phyloP scores from a whole-genome alignment of 2,329 filamentous ascomycete species.

The Ophiosphaerella narmari region DNA sequence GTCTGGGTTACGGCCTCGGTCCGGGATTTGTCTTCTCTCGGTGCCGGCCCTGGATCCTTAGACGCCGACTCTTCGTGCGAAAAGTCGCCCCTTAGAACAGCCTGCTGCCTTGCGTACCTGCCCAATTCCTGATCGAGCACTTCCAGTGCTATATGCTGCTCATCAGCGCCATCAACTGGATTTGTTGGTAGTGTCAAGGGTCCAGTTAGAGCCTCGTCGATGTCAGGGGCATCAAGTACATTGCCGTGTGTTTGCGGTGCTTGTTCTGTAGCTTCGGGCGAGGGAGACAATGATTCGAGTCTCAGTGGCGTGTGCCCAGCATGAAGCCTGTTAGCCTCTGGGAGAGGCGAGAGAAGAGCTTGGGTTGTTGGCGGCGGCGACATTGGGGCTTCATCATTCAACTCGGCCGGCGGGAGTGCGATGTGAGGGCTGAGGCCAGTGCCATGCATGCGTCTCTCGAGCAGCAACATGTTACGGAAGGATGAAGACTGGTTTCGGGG shows the following conservation, averaged over 20 bases:
- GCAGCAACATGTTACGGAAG: constrained; percentile 20
- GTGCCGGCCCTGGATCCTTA: neutral
- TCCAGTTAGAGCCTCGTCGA: constrained; percentile 32
- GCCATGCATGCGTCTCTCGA: constrained; percentile 29
- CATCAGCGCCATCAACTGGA: constrained; percentile 36
- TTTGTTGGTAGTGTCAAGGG: constrained; percentile 40
- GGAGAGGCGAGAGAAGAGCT: constrained; percentile 37
- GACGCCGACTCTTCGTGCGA: constrained; percentile 17
- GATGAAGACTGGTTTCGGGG: constrained; percentile 3
- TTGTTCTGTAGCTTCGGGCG: constrained; percentile 14
- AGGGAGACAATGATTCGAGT: constrained; percentile 22
- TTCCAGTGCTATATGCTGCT: constrained; percentile 34
- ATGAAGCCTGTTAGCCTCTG: constrained; percentile 39
- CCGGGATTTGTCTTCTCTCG: neutral
- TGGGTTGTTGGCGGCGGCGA: constrained; percentile 43
- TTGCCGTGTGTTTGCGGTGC: constrained; percentile 8
- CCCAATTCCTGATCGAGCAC: constrained; percentile 33
- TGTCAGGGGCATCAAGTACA: constrained; percentile 14
- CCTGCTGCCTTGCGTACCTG: constrained; percentile 29
- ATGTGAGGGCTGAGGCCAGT: constrained; percentile 29
- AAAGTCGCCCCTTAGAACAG: constrained; percentile 17
- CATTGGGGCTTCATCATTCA: constrained; percentile 31
- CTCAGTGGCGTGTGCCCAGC: constrained; percentile 46
- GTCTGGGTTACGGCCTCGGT: neutral
- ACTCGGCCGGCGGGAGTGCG: constrained; percentile 23